Conservation (phyloP, 73 alveolate genomes). For the Paraurostyla sp. region DNA sequence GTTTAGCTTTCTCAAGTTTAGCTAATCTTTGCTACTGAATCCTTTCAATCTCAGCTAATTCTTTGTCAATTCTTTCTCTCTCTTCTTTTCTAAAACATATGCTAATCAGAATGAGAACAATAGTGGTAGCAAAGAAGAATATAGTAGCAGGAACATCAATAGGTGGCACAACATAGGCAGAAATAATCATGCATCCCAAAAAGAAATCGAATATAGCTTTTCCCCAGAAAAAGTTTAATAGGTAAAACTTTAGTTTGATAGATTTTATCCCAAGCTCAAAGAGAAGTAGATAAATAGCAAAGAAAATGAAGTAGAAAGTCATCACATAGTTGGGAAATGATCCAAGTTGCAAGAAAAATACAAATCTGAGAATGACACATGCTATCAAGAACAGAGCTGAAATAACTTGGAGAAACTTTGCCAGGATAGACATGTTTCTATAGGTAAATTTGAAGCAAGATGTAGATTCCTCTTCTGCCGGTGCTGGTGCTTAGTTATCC, state of each 20-base stretch:
- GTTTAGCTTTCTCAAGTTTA: background rate
- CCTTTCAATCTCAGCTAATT: background rate
- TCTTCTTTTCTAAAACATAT: slow-evolving; percentile 32
- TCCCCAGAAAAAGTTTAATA: slow-evolving; percentile 67
- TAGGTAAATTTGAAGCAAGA: slow-evolving; percentile 35
- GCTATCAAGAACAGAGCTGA: slow-evolving; percentile 22
- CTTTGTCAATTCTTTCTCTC: slow-evolving; percentile 21
- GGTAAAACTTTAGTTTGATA: slow-evolving; percentile 46
- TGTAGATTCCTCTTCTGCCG: background rate
- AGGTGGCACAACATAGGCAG: slow-evolving; percentile 45
- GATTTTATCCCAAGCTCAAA: slow-evolving; percentile 55
- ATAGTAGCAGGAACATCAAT: slow-evolving; percentile 41
- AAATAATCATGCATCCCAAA: slow-evolving; percentile 45
- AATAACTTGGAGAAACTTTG: slow-evolving; percentile 21
- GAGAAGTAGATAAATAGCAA: slow-evolving; percentile 36
- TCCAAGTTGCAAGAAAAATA: slow-evolving; percentile 42
- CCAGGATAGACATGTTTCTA: background rate
- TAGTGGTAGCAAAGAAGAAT: slow-evolving; percentile 40
- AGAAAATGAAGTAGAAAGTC: slow-evolving; percentile 60
- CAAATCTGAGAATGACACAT: slow-evolving; percentile 37
- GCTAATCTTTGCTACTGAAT: background rate
- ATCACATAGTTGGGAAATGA: slow-evolving; percentile 56
- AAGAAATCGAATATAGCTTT: slow-evolving; percentile 73
- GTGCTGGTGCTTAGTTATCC: background rate
- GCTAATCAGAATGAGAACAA: slow-evolving; percentile 17